Evolutionary conservation across 768 basidiomycete genomes (phyloP), one percentile per base, ranked within the genome.

Genomic region (Grammothele lineata): DNA sequence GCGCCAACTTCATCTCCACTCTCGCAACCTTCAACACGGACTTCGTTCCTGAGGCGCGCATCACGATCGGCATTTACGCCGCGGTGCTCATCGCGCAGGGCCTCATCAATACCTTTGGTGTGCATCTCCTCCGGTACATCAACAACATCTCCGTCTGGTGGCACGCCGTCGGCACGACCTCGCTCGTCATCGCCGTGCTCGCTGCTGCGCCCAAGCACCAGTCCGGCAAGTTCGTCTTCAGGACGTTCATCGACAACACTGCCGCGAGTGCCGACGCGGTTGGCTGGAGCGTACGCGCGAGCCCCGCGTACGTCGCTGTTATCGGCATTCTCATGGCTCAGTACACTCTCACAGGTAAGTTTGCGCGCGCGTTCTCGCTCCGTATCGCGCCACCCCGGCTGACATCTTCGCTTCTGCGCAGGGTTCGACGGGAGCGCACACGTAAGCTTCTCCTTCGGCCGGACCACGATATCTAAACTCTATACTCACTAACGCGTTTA

Each of bases 391-490:
- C 3, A n/a, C n/a, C n/a, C 5, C n/a, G 18, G 7, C 41, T 54
- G 45, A 47, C 27, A 10, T 10, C 22, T 34, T 4, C 8, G 15
- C 15, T 32, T 32, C 9, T 17, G n/a, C 17, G 35, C 40, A 82
- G 84, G 83, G 2, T 88, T 85, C 59, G 85, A 88, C 57, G 86
- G 85, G 14, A 77, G 84, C 60, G 76, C 85, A 42, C 82, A 83
- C 66, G 83, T 81, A 54, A 48, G 78, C 60, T 8, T 17, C n/a
- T n/a, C n/a, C n/a, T n/a, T n/a, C n/a, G n/a, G n/a, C n/a, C n/a
- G n/a, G n/a, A n/a, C n/a, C n/a, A n/a, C n/a, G n/a, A n/a, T n/a
- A n/a, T n/a, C n/a, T n/a, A n/a, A n/a, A n/a, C n/a, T n/a, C n/a
- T n/a, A n/a, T n/a, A n/a, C n/a, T n/a, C n/a, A n/a, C n/a, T n/a